Conservation (phyloP, 768 basidiomycete genomes). For the Mycena floridula region DNA sequence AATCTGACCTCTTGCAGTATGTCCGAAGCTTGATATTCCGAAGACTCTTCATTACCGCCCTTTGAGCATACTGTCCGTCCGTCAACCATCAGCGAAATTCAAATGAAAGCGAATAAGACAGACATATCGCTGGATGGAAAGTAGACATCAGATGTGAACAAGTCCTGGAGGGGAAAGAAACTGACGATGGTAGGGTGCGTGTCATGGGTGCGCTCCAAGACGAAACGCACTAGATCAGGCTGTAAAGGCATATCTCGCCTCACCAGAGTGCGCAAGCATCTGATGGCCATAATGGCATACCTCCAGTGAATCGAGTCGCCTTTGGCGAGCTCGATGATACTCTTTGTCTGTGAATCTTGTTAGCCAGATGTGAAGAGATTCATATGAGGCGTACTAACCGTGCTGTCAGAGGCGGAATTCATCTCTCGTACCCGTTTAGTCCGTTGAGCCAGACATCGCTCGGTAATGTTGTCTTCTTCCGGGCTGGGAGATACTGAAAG, state of each 20-base stretch:
- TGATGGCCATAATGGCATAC: conserved; percentile 45
- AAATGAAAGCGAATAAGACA: conserved; percentile 15
- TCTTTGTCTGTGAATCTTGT: conserved; percentile 23
- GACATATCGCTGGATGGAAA: conserved; percentile 48
- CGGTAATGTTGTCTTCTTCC: conserved; percentile 31
- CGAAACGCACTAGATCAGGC: conserved; percentile 43
- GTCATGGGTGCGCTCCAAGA: conserved; percentile 55
- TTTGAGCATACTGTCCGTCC: conserved; percentile 66
- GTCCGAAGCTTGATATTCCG: conserved; percentile 81
- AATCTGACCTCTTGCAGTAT: conserved; percentile 45
- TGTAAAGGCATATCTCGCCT: conserved; percentile 55
- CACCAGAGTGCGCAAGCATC: conserved; percentile 62
- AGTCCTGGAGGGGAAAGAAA: conserved; percentile 5
- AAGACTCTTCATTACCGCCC: conserved; percentile 71
- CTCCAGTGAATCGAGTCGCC: conserved; percentile 71
- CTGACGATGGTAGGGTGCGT: conserved; percentile 64
- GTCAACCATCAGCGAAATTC: no score
- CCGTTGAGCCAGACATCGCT: conserved; percentile 37
- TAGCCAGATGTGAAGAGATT: not conserved
- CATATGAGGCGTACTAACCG: conserved; percentile 30
- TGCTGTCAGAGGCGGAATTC: conserved; percentile 34
- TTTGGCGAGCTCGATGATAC: conserved; percentile 52
- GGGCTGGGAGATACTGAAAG: conserved; percentile 20
- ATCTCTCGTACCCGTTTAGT: conserved; percentile 32
- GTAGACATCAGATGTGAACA: conserved; percentile 3